A percentile compares a stretch with the other conserved stretches of the same genome.
Conservation (phyloP, 352 stramenopile genomes). For the Pythium chondricola region DNA sequence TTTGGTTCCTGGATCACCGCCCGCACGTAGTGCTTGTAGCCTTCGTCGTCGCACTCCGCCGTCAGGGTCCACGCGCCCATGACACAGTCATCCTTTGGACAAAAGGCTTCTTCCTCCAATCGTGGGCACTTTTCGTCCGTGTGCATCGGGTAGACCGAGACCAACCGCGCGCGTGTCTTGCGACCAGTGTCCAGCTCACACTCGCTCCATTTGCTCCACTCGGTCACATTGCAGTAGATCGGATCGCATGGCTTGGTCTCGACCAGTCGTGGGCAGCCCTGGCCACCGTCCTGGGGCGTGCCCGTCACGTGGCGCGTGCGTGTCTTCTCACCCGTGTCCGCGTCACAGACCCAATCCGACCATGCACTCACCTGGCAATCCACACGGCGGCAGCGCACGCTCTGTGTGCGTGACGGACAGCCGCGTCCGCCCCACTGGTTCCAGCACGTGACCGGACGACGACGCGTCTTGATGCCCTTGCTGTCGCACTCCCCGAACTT, state of each 20-base stretch:
- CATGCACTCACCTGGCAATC: constrained; percentile 39
- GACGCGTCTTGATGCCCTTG: constrained; percentile 25
- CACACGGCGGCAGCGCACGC: constrained; percentile 23
- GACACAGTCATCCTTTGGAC: constrained; percentile 1
- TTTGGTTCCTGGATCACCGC: background rate
- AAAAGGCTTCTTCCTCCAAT: constrained; percentile 2
- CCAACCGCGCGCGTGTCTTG: constrained; percentile 4
- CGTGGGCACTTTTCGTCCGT: background rate
- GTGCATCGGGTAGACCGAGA: constrained; percentile 1
- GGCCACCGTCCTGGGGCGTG: constrained; percentile 30
- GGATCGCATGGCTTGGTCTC: constrained; percentile 4
- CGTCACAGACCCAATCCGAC: constrained; percentile 31
- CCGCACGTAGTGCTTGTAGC: background rate
- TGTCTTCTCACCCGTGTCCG: constrained; percentile 21
- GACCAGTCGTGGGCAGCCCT: constrained; percentile 5
- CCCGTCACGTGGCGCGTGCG: constrained; percentile 26
- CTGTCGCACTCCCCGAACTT: constrained; percentile 5
- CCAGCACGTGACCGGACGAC: constrained; percentile 27
- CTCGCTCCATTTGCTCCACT: constrained; percentile 1
- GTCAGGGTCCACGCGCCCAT: background rate
- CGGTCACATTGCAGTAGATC: constrained; percentile 3
- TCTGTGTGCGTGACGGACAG: constrained; percentile 17
- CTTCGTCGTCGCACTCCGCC: background rate
- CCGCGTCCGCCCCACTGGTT: constrained; percentile 23
- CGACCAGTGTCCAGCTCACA: background rate